Evolutionary conservation across 176 grass and related monocot species (phyloP).

Genomic region (Rhynchospora breviuscula): DNA sequence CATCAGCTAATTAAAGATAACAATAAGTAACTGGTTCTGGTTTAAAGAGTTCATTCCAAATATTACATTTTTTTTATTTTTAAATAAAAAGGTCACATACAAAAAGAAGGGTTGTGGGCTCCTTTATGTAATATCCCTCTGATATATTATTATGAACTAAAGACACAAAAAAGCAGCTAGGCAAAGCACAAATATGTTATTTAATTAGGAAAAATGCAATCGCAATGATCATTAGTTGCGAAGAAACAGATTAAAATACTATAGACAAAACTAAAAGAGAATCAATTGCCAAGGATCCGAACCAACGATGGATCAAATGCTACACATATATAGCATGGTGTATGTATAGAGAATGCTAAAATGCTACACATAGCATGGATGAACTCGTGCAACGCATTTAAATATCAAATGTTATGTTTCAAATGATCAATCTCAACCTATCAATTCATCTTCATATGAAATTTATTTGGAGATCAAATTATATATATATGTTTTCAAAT

Average conservation of each 20-base stretch:
- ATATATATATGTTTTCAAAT: too few species aligned
- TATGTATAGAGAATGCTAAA: too few species aligned
- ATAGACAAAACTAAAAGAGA: background rate
- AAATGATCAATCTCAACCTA: too few species aligned
- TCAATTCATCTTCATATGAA: too few species aligned
- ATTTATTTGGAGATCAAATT: too few species aligned
- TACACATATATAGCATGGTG: background rate
- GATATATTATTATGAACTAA: background rate
- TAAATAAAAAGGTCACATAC: background rate
- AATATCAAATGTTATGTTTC: too few species aligned
- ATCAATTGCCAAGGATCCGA: background rate
- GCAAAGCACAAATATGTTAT: background rate
- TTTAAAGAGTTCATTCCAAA: constrained; percentile 4
- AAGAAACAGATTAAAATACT: background rate
- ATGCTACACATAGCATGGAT: too few species aligned
- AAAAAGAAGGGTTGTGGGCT: background rate
- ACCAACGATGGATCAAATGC: background rate
- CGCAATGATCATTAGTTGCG: background rate
- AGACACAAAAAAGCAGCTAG: background rate
- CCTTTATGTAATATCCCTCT: background rate
- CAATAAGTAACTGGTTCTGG: background rate
- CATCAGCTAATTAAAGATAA: constrained; percentile 11
- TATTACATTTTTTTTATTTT: background rate
- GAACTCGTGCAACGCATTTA: too few species aligned
- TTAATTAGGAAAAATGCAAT: constrained; percentile 1